These are phyloP conservation scores for Candida vartiovaarae DNA, from an alignment of 805 yeast species.

Conservation along the genomic window DNA sequence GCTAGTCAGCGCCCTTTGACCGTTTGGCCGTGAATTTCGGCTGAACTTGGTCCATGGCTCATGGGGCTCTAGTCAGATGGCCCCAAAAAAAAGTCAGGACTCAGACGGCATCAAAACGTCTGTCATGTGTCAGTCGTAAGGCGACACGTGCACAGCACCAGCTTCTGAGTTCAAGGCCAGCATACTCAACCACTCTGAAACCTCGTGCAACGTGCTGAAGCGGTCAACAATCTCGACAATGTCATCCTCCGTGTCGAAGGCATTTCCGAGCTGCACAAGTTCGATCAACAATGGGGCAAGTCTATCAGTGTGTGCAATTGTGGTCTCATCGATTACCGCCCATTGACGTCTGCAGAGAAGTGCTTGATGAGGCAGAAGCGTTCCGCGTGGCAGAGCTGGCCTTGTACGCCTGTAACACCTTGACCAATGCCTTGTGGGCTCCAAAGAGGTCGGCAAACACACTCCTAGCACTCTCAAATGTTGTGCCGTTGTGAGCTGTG, in stretches of 20 bases:
- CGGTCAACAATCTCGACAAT: slow-evolving; percentile 1
- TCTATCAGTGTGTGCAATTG: not conserved
- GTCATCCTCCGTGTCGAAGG: slow-evolving; percentile 4
- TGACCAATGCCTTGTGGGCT: slow-evolving; percentile 1
- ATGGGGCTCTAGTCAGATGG: too few relatives aligned
- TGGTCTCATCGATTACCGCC: too few relatives aligned
- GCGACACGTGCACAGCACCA: too few relatives aligned
- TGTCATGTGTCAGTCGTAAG: too few relatives aligned
- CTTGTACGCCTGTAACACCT: slow-evolving; percentile 6
- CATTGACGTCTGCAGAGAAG: too few relatives aligned
- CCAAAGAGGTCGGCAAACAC: slow-evolving; percentile 4
- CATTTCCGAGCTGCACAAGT: not conserved
- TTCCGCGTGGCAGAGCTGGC: not conserved
- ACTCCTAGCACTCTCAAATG: not conserved
- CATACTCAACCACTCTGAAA: not conserved
- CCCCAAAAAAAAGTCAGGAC: too few relatives aligned
- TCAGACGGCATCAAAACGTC: too few relatives aligned
- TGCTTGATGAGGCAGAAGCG: too few relatives aligned
- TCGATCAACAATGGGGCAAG: slow-evolving; percentile 2
- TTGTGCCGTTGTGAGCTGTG: not conserved
- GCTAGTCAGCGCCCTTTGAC: too few relatives aligned
- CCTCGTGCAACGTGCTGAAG: slow-evolving; percentile 3
- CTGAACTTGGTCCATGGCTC: too few relatives aligned
- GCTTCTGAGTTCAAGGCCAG: too few relatives aligned
- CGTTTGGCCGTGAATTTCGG: too few relatives aligned